These are phyloP conservation scores for Sugiyamaella qingdaonensis DNA, from an alignment of 805 yeast genomes.

Conservation along the genomic window DNA sequence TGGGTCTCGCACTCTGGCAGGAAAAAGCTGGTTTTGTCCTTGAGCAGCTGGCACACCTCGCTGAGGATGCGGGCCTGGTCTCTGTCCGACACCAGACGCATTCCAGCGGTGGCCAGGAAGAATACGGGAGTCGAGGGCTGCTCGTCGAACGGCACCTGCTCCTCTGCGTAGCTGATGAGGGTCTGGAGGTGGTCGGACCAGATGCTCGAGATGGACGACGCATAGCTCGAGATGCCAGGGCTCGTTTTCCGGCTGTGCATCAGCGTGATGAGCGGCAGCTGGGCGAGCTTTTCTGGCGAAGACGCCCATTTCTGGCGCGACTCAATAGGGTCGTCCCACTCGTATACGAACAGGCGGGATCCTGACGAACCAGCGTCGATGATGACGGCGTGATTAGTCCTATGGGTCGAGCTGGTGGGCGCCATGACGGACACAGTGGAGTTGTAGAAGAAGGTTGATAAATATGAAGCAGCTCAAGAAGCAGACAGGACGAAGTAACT, in stretches of 20 bases:
- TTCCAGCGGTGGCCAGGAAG: constrained; percentile 95
- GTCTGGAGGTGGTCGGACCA: constrained; percentile 69
- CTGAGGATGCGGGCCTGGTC: constrained; percentile 52
- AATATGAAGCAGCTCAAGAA: no score
- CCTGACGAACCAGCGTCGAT: constrained; percentile 97
- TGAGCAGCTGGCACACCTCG: constrained; percentile 57
- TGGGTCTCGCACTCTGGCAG: constrained; percentile 60
- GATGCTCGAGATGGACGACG: constrained; percentile 46
- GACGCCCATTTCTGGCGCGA: constrained; percentile 18
- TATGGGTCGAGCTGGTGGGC: neutral
- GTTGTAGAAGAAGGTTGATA: no score
- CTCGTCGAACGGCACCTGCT: constrained; percentile 59
- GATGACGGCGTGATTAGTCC: constrained; percentile 56
- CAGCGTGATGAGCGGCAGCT: constrained; percentile 68
- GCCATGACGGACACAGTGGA: no score
- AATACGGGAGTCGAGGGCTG: constrained; percentile 75
- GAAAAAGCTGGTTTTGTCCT: constrained; percentile 51
- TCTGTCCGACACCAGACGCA: constrained; percentile 66
- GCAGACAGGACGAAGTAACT: no score
- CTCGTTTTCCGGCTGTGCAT: constrained; percentile 57
- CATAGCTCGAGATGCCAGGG: constrained; percentile 81
- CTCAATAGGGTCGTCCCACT: constrained; percentile 60
- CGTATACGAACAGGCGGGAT: constrained; percentile 77
- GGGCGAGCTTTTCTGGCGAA: constrained; percentile 38
- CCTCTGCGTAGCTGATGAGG: constrained; percentile 63